Base-by-base conservation (phyloP, 768 basidiomycete species). In the Amanita fuliginea region DNA sequence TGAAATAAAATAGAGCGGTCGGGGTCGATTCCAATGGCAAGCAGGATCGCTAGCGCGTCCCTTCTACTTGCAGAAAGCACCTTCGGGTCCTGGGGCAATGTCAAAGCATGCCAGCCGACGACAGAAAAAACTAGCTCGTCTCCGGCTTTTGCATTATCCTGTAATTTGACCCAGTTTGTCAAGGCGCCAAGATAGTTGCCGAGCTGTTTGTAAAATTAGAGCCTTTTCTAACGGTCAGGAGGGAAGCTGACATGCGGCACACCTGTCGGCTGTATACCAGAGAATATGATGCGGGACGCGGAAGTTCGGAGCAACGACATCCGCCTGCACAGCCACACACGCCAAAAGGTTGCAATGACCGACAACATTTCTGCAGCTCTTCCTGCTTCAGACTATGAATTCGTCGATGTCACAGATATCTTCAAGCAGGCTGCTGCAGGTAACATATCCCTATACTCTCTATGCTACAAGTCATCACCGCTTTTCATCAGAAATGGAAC, bases 171-270 rank as follows among this genome's bases (percentile, higher is more conserved):
- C 93, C 93, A 95, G 61, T 93, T 92, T 16, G 77, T 76, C 24
- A 96, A 70, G 0, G 94, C 93, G 3, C 95, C 95, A 3, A 97
- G 73, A 58, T 91, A 89, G 63, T 98, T 97, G 39, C 95, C 95
- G 59, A 96, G 72, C 93, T 97, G 26, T 22, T 8, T 21, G 11
- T 22, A 8, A 16, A 9, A 24, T 36, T 10, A 51, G 24, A 28
- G 9, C 3, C 11, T 6, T 5, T 13, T 6, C 14, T 35, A 14
- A 40, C 37, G 50, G 40, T 32, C 26, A 46, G 54, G 46, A 10
- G 32, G 36, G n/a, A 9, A 2, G 61, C 77, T 56, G 63, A 93
- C 92, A 67, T 95, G 92, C 42, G 90, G 88, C 2, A 86, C 78
- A 0, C 92, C 89, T 1, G 94, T 94, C 0, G 94, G 94, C 60